Base-by-base conservation (phyloP, 106 monocot species). In the Acorus gramineus region DNA sequence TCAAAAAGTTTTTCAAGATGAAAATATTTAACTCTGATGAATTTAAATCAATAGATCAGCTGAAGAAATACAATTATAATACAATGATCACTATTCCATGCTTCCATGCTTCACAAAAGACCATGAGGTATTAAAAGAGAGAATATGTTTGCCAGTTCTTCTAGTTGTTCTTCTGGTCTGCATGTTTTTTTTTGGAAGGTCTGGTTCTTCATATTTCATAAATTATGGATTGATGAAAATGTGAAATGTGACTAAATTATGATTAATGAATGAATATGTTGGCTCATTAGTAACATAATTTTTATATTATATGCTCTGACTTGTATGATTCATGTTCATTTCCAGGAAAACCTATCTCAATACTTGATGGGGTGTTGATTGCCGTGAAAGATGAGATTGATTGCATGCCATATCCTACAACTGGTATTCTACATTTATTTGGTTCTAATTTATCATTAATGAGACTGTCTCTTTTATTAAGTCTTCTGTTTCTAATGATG, bases 321-420 rank as follows among this genome's bases (percentile, higher is more conserved):
- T 28, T 28, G 28, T 28, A 28, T 28, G 28, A 28, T 28, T 28
- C 28, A 28, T 28, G 28, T 28, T 28, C 28, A 28, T 28, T 28
- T 28, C 28, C 70, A 93, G 93, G 89, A 13, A 66, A 49, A 49
- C 89, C 89, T 12, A 79, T 89, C 66, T 89, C 89, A 62, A 66
- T 79, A 14, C 68, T 93, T 71, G 93, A 93, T 80, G 93, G 93
- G 12, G 12, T 89, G 54, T 66, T 86, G 46, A 67, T 93, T 65
- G 86, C 93, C 2, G 68, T 93, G 14, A 93, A 93, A 61, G 93
- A 93, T 65, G 93, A 93, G 79, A 89, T 93, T 3, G 93, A 93
- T 55, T 93, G 93, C 69, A 49, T 78, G 74, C 93, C 93, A 13
- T 86, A 93, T 63, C 86, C 89, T 13, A 93, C 93, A 49, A 89